These are phyloP conservation scores for Pythium coloratum DNA, from an alignment of 352 stramenopile genomes.

Conservation along the genomic window DNA sequence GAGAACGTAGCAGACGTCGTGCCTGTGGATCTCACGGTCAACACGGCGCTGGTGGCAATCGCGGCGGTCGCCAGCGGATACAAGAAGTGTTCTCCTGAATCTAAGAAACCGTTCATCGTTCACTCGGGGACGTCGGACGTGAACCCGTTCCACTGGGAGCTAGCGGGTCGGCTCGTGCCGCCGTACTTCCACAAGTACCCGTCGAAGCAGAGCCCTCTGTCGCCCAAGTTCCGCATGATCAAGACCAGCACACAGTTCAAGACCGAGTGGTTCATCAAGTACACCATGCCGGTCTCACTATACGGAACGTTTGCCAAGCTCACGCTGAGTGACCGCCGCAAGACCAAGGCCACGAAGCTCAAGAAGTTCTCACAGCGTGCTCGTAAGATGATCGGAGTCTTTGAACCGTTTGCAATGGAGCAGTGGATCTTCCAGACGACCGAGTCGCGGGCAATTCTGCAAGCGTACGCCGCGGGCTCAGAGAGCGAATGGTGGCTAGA, in stretches of 20 bases:
- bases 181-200: conserved; percentile 71
- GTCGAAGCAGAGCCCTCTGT: conserved; percentile 40
- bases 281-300: conserved; percentile 24
- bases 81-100: background rate
- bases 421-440: conserved; percentile 69
- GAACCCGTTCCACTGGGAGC: conserved; percentile 70
- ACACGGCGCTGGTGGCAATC: conserved; percentile 64
- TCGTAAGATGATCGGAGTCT: conserved; percentile 65
- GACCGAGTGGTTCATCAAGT: conserved; percentile 74
- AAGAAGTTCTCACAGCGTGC: conserved; percentile 69
- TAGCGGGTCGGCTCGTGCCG: conserved; percentile 46
- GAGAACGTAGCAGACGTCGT: conserved; percentile 81
- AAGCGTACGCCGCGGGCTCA: conserved; percentile 17
- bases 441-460: conserved; percentile 36
- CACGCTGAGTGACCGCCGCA: conserved; percentile 29
- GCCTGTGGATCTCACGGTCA: conserved; percentile 77
- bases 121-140: conserved; percentile 72
- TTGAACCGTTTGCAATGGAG: conserved; percentile 81
- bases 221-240: conserved; percentile 66
- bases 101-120: conserved; percentile 44
- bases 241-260: conserved; percentile 51
- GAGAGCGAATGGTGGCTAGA: conserved; percentile 56
- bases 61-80: conserved; percentile 28
- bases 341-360: conserved; percentile 27
- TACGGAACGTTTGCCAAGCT: conserved; percentile 27